A percentile compares a stretch with the other conserved stretches of the same genome.
Conservation (phyloP, 1,284 basidiomycete genomes). For the Exobasidium cylindrosporum region DNA sequence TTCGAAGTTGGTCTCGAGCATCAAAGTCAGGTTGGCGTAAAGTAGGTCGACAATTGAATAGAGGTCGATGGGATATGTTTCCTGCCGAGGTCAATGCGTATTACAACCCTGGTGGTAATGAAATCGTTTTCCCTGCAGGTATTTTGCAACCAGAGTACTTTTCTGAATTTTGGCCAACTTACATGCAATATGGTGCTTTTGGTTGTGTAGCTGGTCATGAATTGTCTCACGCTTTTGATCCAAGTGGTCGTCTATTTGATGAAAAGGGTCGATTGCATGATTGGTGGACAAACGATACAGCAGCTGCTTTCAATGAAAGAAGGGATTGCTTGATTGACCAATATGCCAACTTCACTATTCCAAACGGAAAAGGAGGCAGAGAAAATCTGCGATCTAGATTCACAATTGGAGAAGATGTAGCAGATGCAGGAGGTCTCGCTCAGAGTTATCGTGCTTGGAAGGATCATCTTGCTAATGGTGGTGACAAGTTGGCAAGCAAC, state of each 20-base stretch:
- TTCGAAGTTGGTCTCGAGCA: slow-evolving; percentile 61
- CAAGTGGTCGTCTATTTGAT: slow-evolving; percentile 70
- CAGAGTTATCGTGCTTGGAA: slow-evolving; percentile 56
- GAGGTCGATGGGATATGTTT: slow-evolving; percentile 82
- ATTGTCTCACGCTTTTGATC: slow-evolving; percentile 83
- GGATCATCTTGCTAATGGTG: slow-evolving; percentile 32
- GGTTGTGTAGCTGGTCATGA: slow-evolving; percentile 49
- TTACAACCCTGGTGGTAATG: slow-evolving; percentile 50
- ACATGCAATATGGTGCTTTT: slow-evolving; percentile 73
- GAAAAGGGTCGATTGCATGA: slow-evolving; percentile 63
- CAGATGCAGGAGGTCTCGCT: slow-evolving; percentile 59
- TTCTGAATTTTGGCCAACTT: slow-evolving; percentile 76
- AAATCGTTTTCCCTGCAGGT: slow-evolving; percentile 96
- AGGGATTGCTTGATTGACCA: slow-evolving; percentile 85
- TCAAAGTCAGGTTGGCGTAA: slow-evolving; percentile 66
- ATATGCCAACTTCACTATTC: slow-evolving; percentile 77
- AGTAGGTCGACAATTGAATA: slow-evolving; percentile 71
- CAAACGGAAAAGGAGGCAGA: slow-evolving; percentile 77
- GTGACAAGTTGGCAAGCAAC: slow-evolving; percentile 41
- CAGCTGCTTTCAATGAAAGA: slow-evolving; percentile 74
- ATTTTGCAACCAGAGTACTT: slow-evolving; percentile 93
- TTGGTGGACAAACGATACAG: slow-evolving; percentile 76
- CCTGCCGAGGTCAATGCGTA: slow-evolving; percentile 62
- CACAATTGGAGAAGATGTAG: slow-evolving; percentile 67
- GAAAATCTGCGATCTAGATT: slow-evolving; percentile 77